phyloP scores from a whole-genome alignment of 1,284 basidiomycete genomes.

The Golubevia pallescens region DNA sequence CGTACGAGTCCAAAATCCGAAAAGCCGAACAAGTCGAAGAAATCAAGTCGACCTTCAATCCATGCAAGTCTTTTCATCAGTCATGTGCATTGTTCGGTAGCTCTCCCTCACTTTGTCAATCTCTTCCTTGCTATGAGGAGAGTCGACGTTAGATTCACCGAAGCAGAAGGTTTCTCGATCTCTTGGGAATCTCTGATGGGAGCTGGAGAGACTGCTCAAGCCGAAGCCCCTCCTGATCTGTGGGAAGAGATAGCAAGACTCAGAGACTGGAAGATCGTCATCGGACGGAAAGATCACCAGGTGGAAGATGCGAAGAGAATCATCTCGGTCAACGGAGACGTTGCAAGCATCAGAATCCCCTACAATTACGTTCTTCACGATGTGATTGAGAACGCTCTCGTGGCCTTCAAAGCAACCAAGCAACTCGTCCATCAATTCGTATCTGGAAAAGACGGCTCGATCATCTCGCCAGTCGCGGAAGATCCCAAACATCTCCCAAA shows the following conservation, averaged over 20 bases:
- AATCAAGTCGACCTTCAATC: slow-evolving; percentile 12
- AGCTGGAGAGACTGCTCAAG: slow-evolving; percentile 65
- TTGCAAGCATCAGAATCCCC: slow-evolving; percentile 78
- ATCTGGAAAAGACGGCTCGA: slow-evolving; percentile 56
- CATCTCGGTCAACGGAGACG: slow-evolving; percentile 70
- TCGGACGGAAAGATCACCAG: neutral
- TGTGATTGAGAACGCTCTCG: slow-evolving; percentile 65
- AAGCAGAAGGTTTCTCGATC: slow-evolving; percentile 33
- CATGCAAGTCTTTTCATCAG: slow-evolving; percentile 45
- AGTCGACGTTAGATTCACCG: slow-evolving; percentile 44
- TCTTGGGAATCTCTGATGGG: slow-evolving; percentile 64
- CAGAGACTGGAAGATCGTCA: slow-evolving; percentile 70
- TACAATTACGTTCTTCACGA: slow-evolving; percentile 75
- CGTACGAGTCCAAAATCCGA: slow-evolving; percentile 6
- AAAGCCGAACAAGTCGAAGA: slow-evolving; percentile 19
- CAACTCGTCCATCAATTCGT: slow-evolving; percentile 66
- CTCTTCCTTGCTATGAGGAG: slow-evolving; percentile 44
- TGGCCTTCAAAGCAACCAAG: slow-evolving; percentile 66
- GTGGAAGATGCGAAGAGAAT: too few species aligned
- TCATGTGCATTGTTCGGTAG: slow-evolving; percentile 54
- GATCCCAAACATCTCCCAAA: slow-evolving; percentile 67
- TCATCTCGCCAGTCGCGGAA: slow-evolving; percentile 49
- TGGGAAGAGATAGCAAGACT: slow-evolving; percentile 84
- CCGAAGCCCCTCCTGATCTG: slow-evolving; percentile 61
- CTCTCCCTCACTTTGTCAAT: slow-evolving; percentile 55